Evolutionary conservation across 1,284 basidiomycete genomes (phyloP), one percentile per base, ranked within the genome.

Genomic region (Inonotus hispidus): DNA sequence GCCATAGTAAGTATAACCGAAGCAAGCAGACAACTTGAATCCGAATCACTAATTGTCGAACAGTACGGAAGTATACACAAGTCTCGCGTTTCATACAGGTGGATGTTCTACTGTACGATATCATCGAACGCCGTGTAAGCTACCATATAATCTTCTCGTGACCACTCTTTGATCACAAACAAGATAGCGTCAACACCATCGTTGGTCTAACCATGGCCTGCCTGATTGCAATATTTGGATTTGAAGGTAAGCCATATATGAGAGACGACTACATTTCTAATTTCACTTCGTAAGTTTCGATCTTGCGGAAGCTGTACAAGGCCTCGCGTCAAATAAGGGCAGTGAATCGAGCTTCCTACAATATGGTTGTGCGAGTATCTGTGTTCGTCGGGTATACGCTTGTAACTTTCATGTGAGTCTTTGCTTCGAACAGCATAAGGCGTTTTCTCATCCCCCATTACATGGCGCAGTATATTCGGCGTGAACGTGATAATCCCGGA

Each of bases 51-150:
- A 8, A 49, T 43, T 21, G 8, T 21, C 52, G n/a, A 37, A 1
- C 19, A 39, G 52, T 35, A 39, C 29, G 52, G 61, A 5, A 23
- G 23, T 7, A 52, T 21, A 10, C 47, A 59, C 35, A 45, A 57
- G 5, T 49, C 41, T 10, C 32, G 13, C n/a, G 61, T 63, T 6
- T 59, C 61, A 11, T 59, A 53, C 11, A 27, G 47, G 32, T 63
- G 57, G 53, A 16, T 52, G 10, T 63, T 63, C 52, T 63, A 63
- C 27, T 63, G 61, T 52, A 63, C 61, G 13, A 27, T 63, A n/a
- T 50, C 43, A 25, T 63, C 61, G 8, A 55, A 43, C 41, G 58
- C 41, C n/a, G 45, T 63, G 61, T 63, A 47, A 23, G 61, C 38
- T n/a, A 3, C 19, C 32, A 10, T 53, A 32, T 35, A 11, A 1